Evolutionary conservation across 345 rosid species (phyloP).

Genomic region (rapeseed (Brassica napus)): DNA sequence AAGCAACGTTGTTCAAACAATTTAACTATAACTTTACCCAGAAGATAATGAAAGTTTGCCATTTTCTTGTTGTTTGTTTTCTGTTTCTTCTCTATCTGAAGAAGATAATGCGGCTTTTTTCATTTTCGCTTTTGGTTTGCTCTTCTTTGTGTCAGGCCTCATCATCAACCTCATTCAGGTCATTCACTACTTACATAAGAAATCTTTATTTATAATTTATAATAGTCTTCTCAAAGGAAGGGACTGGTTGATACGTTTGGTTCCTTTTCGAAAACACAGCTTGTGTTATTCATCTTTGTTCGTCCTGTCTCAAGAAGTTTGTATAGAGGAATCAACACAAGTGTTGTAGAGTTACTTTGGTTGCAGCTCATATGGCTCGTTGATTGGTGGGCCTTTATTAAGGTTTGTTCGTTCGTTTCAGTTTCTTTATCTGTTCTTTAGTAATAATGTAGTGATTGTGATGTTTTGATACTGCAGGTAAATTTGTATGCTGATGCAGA

Average conservation of each 20-base stretch:
- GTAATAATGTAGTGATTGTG: not conserved
- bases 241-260: not conserved
- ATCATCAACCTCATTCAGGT: slow-evolving; percentile 67
- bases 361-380: slow-evolving; percentile 59
- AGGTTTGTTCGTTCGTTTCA: slow-evolving; percentile 41
- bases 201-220: no score
- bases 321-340: slow-evolving; percentile 49
- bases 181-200: not conserved
- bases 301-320: slow-evolving; percentile 53
- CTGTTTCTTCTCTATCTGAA: slow-evolving; percentile 20
- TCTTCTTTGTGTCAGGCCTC: slow-evolving; percentile 56
- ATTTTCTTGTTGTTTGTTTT: not conserved
- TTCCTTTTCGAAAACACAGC: slow-evolving; percentile 39
- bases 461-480: slow-evolving; percentile 45
- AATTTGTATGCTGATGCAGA: slow-evolving; percentile 53
- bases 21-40: no score
- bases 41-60: not conserved
- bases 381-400: slow-evolving; percentile 66
- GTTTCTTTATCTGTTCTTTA: not conserved
- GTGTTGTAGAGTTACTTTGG: slow-evolving; percentile 50
- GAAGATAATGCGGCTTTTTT: slow-evolving; percentile 30
- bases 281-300: slow-evolving; percentile 43
- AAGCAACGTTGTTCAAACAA: not conserved
- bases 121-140: slow-evolving; percentile 40
- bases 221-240: not conserved